Base-by-base conservation (phyloP, 2,329 filamentous ascomycete genomes). In the Paecilomyces variotii region DNA sequence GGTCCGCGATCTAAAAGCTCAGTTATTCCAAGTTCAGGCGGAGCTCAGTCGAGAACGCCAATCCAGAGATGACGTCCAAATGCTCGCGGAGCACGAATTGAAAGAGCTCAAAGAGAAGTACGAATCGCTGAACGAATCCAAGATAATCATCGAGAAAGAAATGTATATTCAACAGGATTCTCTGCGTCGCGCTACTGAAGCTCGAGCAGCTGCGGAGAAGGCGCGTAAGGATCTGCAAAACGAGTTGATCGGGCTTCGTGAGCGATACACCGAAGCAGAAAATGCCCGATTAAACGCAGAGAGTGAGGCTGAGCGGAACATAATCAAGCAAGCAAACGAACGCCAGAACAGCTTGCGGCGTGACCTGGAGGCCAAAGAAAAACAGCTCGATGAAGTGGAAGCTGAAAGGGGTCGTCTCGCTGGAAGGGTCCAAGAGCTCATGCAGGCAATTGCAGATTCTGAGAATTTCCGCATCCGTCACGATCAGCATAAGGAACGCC, bases 101-200 rank as follows among this genome's bases (percentile, higher is more conserved):
- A 81, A 89, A 52, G 85, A 87, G 55, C 80, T 99, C 60, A 87
- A 92, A 70, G 87, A 92, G 27, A 91, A 97, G 64, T 96, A 87
- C 65, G 87, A 95, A 55, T 84, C 85, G 34, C 81, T 97, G 34
- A 96, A 96, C 67, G 91, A 97, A 63, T 87, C 91, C 28, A 99
- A 99, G 74, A 96, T 97, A 67, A 96, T 87, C 53, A 96, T 99
- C 62, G 93, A 99, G 74, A 97, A 97, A 73, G 93, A 97, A 74
- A 87, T 99, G 72, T 97, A 97, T 71, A 88, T 90, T 4, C 93
- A 97, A 70, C 92, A 97, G 72, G 93, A 99, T 70, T 89, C 90
- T 10, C 83, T 97, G 53, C 86, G 94, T 39, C 86, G 93, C 57
- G 90, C 91, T 10, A 90, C 88, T 64, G 91, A 96, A 72, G 88